Evolutionary conservation across 169 alveolate species (phyloP).

Genomic region (Plasmodium chabaudi): DNA sequence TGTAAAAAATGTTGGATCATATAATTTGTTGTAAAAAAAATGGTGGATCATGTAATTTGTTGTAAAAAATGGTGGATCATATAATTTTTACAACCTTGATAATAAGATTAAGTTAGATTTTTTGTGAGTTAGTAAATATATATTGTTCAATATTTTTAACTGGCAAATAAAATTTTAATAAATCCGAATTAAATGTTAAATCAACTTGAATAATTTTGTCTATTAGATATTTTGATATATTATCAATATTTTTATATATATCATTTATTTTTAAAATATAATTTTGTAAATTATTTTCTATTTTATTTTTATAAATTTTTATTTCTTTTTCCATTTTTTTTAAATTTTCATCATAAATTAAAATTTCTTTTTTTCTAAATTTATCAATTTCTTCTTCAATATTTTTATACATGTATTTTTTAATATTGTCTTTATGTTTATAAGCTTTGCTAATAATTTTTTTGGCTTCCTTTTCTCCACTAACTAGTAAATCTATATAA

Average conservation of each 20-base stretch:
- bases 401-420: slow-evolving; percentile 14
- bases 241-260: slow-evolving; percentile 7
- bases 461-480: slow-evolving; percentile 40
- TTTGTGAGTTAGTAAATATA: too few species aligned
- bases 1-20: too few species aligned
- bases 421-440: slow-evolving; percentile 9
- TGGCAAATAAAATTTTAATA: slow-evolving; percentile 16
- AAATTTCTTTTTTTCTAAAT: slow-evolving; percentile 10
- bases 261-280: neutral
- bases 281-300: slow-evolving; percentile 17
- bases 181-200: slow-evolving; percentile 7
- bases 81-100: neutral
- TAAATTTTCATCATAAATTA: slow-evolving; percentile 5
- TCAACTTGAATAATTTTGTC: slow-evolving; percentile 26
- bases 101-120: too few species aligned
- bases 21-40: too few species aligned
- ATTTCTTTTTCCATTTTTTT: slow-evolving; percentile 35
- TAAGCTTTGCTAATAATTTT: slow-evolving; percentile 20
- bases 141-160: neutral
- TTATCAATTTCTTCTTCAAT: slow-evolving; percentile 26
- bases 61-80: neutral
- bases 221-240: slow-evolving; percentile 11
- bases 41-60: too few species aligned
- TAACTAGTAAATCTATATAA: slow-evolving; percentile 11
- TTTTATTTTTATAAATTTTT: slow-evolving; percentile 15